Evolutionary conservation across 768 basidiomycete genomes (phyloP), one percentile per base, ranked within the genome.

Genomic region (Russula brevipes): DNA sequence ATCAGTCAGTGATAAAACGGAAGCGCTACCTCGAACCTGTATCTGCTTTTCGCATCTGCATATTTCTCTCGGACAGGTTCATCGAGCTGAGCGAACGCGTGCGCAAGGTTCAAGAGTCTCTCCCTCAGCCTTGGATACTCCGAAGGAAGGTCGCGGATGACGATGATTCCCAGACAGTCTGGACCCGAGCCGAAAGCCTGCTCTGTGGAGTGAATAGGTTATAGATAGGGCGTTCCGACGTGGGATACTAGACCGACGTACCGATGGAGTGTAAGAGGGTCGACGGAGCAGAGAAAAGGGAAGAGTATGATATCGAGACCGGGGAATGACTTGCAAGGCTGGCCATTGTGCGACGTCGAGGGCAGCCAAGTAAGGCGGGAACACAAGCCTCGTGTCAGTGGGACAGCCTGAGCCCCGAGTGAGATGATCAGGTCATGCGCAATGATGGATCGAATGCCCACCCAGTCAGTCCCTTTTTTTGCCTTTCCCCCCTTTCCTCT

Each of bases 101-200:
- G 84, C 4, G 91, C 84, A 49, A 93, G 77, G 66, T 80, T 84
- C 59, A 99, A 81, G 39, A 98, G 77, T 33, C 83, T 78, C 69
- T 88, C 84, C 42, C 97, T 80, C 59, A 90, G 82, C 2, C 67
- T 59, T 10, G 73, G 69, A 69, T 91, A 99, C 46, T 76, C 76
- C 4, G 72, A 67, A 1, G 95, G 97, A 36, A 99, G 77, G 76
- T 94, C 93, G 67, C 82, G 82, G 66, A 95, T 80, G 53, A 96
- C 74, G 64, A 96, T 80, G 66, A 97, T 87, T 1, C 94, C 94
- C 55, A 95, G 77, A 50, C 85, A 86, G 55, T 85, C 76, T 8
- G 88, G 81, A 62, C 84, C 78, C 11, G 90, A 91, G 24, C 93
- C 94, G 70, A 96, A 96, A 3, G 90, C 94, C 67, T 83, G 80